phyloP scores from a whole-genome alignment of 768 basidiomycete species.

The Suillus lakei region DNA sequence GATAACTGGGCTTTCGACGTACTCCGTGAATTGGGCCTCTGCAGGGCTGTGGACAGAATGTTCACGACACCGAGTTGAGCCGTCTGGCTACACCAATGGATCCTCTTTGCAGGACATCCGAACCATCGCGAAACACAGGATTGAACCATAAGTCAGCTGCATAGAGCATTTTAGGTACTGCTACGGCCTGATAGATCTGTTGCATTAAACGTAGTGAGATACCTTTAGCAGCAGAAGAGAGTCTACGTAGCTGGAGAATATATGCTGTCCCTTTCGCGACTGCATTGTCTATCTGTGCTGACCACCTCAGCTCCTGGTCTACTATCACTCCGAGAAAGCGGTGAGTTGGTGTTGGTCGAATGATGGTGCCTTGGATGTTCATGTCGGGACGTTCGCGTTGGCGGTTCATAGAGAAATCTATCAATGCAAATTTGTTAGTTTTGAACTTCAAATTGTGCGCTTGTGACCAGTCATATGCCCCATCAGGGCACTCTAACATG shows the following conservation, averaged over 20 bases:
- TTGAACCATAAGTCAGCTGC: slow-evolving; percentile 30
- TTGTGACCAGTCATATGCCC: slow-evolving; percentile 15
- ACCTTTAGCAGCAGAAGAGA: slow-evolving; percentile 18
- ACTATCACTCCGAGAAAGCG: slow-evolving; percentile 35
- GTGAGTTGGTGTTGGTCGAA: neutral
- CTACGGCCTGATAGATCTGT: slow-evolving; percentile 28
- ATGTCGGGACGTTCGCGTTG: rapidly evolving
- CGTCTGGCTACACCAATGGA: neutral
- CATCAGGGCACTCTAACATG: slow-evolving; percentile 27
- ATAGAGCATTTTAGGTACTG: slow-evolving; percentile 30
- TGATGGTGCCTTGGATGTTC: neutral
- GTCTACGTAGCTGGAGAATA: neutral
- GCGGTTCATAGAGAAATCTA: neutral
- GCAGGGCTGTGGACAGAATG: no score
- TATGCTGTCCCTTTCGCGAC: neutral
- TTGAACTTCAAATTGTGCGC: slow-evolving; percentile 23
- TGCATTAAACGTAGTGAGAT: slow-evolving; percentile 18
- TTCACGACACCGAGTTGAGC: no score
- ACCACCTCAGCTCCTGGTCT: slow-evolving; percentile 23
- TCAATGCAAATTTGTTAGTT: slow-evolving; percentile 17
- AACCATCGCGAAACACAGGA: slow-evolving; percentile 5
- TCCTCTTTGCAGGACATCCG: rapidly evolving
- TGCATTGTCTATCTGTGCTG: slow-evolving; percentile 18
- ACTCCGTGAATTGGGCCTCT: no score
- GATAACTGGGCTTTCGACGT: no score